phyloP scores from a whole-genome alignment of 2,329 filamentous ascomycete genomes.

The Juglanconis juglandina region DNA sequence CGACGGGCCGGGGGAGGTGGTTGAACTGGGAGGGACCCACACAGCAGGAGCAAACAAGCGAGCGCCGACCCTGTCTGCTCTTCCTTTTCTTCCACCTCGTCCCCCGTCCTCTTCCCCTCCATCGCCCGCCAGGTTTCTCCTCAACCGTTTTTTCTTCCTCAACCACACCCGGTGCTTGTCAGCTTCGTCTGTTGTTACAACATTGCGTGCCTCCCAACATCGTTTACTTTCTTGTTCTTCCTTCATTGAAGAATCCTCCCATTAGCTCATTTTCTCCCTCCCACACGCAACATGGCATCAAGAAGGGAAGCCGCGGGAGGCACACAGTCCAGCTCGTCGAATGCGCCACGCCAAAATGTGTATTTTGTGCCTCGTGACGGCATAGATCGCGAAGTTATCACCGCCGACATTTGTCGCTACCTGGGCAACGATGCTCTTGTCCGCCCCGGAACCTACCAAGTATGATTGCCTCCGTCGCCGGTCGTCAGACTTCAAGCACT shows the following conservation, averaged over 20 bases:
- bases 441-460: slow-evolving; percentile 70
- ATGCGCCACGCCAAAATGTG: slow-evolving; percentile 62
- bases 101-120: slow-evolving; percentile 16
- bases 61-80: not conserved
- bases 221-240: not conserved
- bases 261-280: slow-evolving; percentile 5
- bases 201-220: not conserved
- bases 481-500: not conserved
- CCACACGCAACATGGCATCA: slow-evolving; percentile 36
- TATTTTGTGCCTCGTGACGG: slow-evolving; percentile 78
- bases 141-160: slow-evolving; percentile 1
- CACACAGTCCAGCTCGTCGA: slow-evolving; percentile 29
- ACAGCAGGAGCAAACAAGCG: not conserved
- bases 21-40: not conserved
- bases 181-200: not conserved
- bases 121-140: slow-evolving; percentile 2
- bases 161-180: not conserved
- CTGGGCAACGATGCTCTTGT: slow-evolving; percentile 79
- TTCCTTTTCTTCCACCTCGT: slow-evolving; percentile 14
- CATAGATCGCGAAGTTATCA: slow-evolving; percentile 81
- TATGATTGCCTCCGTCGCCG: slow-evolving; percentile 38
- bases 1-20: not conserved
- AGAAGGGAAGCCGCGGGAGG: slow-evolving; percentile 30
- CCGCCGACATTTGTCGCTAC: slow-evolving; percentile 79
- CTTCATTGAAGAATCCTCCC: slow-evolving; percentile 12